These are phyloP conservation scores for Stylosanthes scabra DNA, from an alignment of 331 rosid genomes.

Conservation along the genomic window DNA sequence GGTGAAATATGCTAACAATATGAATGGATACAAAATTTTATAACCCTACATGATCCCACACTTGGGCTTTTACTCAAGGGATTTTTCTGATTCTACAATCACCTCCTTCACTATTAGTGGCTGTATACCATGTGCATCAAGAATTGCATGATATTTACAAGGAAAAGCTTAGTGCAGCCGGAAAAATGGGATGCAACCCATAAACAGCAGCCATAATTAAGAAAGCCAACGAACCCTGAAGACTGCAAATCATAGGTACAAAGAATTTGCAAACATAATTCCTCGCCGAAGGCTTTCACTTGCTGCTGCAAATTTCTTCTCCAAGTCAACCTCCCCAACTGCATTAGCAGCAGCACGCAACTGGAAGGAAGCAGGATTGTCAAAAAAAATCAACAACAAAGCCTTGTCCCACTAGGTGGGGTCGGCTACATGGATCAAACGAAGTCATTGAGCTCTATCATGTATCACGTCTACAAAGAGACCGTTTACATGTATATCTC, in stretches of 20 bases:
- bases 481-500: too few relatives aligned
- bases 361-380: conserved; percentile 47
- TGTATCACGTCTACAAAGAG: too few relatives aligned
- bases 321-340: conserved; percentile 86
- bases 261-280: conserved; percentile 96
- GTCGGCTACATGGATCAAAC: too few relatives aligned
- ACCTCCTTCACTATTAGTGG: conserved; percentile 9
- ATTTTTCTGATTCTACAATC: conserved; percentile 15
- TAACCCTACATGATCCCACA: background rate
- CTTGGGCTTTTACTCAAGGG: background rate
- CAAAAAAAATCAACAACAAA: too few relatives aligned
- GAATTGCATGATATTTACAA: conserved; percentile 30
- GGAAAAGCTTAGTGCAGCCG: conserved; percentile 22
- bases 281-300: conserved; percentile 97
- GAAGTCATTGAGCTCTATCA: too few relatives aligned
- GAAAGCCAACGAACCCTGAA: conserved; percentile 29
- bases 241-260: conserved; percentile 65
- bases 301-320: conserved; percentile 84
- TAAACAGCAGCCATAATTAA: conserved; percentile 21
- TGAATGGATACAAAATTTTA: conserved; percentile 19
- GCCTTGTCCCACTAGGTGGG: too few relatives aligned
- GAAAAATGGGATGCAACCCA: conserved; percentile 11
- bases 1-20: conserved; percentile 1
- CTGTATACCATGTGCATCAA: conserved; percentile 21
- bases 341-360: conserved; percentile 90